Evolutionary conservation across 192 early-diverging fungal species (phyloP), one percentile per base, ranked within the genome.

Genomic region (Rhizoclosmatium sp.): DNA sequence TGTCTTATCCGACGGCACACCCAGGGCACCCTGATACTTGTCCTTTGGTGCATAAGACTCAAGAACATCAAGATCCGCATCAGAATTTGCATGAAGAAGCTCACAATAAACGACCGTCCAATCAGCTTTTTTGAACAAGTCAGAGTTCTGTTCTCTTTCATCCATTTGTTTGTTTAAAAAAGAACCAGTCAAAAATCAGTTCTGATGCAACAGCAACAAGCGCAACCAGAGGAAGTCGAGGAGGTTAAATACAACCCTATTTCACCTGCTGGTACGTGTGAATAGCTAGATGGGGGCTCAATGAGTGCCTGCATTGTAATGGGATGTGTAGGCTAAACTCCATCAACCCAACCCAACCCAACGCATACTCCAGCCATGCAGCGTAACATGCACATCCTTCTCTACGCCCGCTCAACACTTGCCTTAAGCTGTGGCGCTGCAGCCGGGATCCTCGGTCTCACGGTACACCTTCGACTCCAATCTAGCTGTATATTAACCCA

Each of bases 401-500:
- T 85, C 47, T 92, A 87, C 67, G 86, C 87, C 64, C 89, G 92
- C 2, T 91, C 92, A 5, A 89, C 88, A 19, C 82, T 89, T 69
- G 89, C 92, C 1, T 88, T 87, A 60, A 89, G 90, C 65, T 85
- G 91, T 10, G 94, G 95, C 41, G 88, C 92, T 3, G 93, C 94
- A 39, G 95, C 94, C 21, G 94, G 94, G 40, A 93, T 94, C 71
- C 85, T 95, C 41, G 93, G 93, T 0, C 86, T 96, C 71, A 94
- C 93, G 5, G 91, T 93, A 21, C 69, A 16, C 51, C 10, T 71
- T 71, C 51, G 0, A 14, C 54, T 1, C 60, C 39, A 40, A 31
- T 9, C 39, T 7, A 19, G 5, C 7, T n/a, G 9, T 44, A 12
- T 76, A 3, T 7, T 47, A 12, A 45, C 10, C 75, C 56, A 45